A percentile compares a stretch with the other conserved stretches of the same genome.
phyloP scores from a whole-genome alignment of 2,329 filamentous ascomycete genomes.

The Fusarium sp. region DNA sequence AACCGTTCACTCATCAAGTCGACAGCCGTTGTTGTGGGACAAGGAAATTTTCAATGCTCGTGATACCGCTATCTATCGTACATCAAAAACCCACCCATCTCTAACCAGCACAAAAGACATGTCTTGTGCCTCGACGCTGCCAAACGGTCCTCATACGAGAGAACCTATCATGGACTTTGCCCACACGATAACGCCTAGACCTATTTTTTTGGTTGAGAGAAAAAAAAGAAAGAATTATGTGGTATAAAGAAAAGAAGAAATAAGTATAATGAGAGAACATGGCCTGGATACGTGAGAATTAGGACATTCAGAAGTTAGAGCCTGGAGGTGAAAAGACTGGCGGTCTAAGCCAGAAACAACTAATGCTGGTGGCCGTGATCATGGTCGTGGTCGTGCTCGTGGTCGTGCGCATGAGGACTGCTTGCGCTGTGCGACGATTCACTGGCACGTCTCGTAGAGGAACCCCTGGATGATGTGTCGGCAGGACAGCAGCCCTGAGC shows the following conservation, averaged over 20 bases:
- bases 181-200: constrained; percentile 37
- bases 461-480: constrained; percentile 50
- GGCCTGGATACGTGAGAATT: not conserved
- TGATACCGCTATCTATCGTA: constrained; percentile 34
- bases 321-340: not conserved
- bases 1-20: not conserved
- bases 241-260: constrained; percentile 15
- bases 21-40: not conserved
- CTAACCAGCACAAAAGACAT: constrained; percentile 15
- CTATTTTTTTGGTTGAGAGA: constrained; percentile 28
- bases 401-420: constrained; percentile 30
- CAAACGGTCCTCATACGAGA: constrained; percentile 3
- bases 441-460: constrained; percentile 52
- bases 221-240: constrained; percentile 22
- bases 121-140: constrained; percentile 6
- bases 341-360: not conserved
- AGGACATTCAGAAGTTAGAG: not conserved
- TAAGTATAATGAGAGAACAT: constrained; percentile 14
- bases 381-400: constrained; percentile 15
- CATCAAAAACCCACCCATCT: constrained; percentile 20
- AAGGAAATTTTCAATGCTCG: constrained; percentile 17
- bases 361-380: constrained; percentile 26
- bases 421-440: constrained; percentile 47
- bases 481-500: constrained; percentile 49
- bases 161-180: constrained; percentile 12